Base-by-base conservation (phyloP, 768 basidiomycete genomes). In the Boletus edulis region DNA sequence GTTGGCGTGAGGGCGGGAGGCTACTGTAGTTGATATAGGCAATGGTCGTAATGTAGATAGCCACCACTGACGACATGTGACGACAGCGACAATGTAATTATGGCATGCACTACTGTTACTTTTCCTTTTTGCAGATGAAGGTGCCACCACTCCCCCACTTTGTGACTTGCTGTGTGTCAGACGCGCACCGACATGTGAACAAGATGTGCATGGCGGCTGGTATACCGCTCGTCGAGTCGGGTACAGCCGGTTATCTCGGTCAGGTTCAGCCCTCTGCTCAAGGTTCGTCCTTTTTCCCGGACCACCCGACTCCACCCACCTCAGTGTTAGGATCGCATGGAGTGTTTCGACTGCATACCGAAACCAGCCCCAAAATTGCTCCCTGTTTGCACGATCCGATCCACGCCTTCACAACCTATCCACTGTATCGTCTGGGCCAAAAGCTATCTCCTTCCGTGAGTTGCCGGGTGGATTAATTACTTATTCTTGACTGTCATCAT, bases 361-460 rank as follows among this genome's bases (percentile, higher is more conserved):
- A 98, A 98, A 68, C 87, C 89, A 1, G 89, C 90, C 0, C 94
- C 94, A 0, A 98, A 94, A 68, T 89, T 92, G 0, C 98, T 93
- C 67, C 95, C 97, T 0, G 95, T 98, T 11, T 99, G 97, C 70
- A 98, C 97, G 0, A 98, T 99, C 61, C 86, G 96, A 38, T 93
- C 93, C 3, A 98, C 97, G 0, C 97, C 97, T 0, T 92, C 89
- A 54, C 95, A 96, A 59, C 94, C 97, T 0, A 97, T 98, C 48
- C 97, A 99, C 65, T 99, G 96, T 66, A 98, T 99, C 46, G 95
- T 98, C 3, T 99, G 97, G 97, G 94, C 93, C 31, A 99, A 98
- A 71, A 94, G 85, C 53, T 98, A 98, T 75, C 84, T 99, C 13
- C 82, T 98, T 64, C 86, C 89, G 95, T 92, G 62, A 67, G 89